Evolutionary conservation across 1,284 basidiomycete species (phyloP).

Genomic region (Schizophyllum commune): DNA sequence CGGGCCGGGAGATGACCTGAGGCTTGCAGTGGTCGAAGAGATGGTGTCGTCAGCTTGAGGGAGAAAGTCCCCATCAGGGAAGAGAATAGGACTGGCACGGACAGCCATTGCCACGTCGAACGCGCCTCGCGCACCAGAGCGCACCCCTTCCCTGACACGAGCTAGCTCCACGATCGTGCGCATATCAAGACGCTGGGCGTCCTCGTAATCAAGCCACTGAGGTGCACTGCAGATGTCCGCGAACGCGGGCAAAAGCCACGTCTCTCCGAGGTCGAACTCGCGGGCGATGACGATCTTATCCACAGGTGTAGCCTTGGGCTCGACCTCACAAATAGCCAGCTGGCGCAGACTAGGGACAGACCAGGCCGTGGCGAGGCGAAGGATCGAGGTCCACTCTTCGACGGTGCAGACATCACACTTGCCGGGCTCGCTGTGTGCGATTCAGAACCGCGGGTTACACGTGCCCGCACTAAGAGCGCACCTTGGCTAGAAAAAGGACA

Average conservation of each 20-base stretch:
- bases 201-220: not conserved
- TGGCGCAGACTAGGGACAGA: conserved; percentile 23
- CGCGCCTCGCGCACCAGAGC: no score
- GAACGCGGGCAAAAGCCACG: conserved; percentile 28
- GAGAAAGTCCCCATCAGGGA: no score
- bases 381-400: conserved; percentile 31
- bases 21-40: no score
- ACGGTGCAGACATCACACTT: conserved; percentile 21
- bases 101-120: no score
- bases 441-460: not conserved
- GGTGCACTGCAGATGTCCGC: conserved; percentile 19
- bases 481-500: conserved; percentile 26
- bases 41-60: no score
- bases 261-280: conserved; percentile 18
- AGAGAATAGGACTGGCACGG: no score
- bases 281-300: conserved; percentile 28
- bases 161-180: not conserved
- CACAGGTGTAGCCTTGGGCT: conserved; percentile 19
- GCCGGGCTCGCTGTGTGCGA: conserved; percentile 20
- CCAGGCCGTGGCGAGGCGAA: conserved; percentile 26
- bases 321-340: conserved; percentile 26
- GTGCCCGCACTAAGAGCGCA: not conserved
- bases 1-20: no score
- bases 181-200: not conserved
- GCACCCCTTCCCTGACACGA: not conserved